Evolutionary conservation across 805 yeast genomes (phyloP), one percentile per base, ranked within the genome.

Genomic region (Starmerella floris): DNA sequence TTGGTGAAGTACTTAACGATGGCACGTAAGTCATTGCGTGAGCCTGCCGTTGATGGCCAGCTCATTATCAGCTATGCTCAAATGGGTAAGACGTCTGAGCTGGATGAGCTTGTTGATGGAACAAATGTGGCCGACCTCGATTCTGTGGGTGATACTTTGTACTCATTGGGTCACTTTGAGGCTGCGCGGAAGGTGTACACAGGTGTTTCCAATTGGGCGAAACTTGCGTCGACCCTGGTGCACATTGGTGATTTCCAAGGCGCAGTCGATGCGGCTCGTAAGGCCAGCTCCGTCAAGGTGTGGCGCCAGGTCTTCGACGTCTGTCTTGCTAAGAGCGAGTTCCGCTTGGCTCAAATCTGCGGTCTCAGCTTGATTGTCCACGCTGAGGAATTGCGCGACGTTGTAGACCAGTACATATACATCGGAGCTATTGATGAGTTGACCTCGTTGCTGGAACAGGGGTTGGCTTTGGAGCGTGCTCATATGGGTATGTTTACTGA

Each of bases 401-500:
- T 91, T 51, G 96, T 88, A 35, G 69, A 68, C 49, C 81, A 79
- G 52, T 91, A 91, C 61, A 96, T 91, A 66, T 69, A 73, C 60
- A 75, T 79, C 52, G 98, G 98, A 35, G 83, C 84, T 65, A 87
- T 87, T 66, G 81, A 77, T 52, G 95, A 91, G 68, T 71, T 91
- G 51, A 83, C 88, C 50, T 76, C 95, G 16, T 73, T 91, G 56
- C 84, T 91, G 56, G 98, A 91, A 65, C 88, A 85, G 56, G 97
- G 97, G 51, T 72, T 91, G 46, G 93, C 95, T 33, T 72, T 91
- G 54, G 98, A 91, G 69, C 82, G 98, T 62, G 98, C 98, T 30
- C 98, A 91, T 61, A 91, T 91, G 98, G 98, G 97, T 55, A 88
- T 91, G 96, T 91, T 91, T 62, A 91, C 98, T 10, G 96, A 87